Base-by-base conservation (phyloP, 345 rosid species). In the Hibiscus mutabilis region DNA sequence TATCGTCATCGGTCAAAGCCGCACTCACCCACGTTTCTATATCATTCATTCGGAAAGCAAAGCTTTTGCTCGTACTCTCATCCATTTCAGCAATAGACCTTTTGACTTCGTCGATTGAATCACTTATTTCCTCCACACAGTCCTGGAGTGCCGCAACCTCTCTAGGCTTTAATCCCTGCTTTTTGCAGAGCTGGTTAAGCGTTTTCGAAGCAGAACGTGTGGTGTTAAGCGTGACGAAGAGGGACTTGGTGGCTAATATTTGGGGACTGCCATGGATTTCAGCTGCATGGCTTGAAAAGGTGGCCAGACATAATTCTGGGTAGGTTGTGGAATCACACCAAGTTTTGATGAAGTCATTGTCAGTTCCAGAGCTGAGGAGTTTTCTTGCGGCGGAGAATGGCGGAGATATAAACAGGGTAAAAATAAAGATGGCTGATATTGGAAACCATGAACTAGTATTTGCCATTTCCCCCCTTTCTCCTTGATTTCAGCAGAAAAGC, bases 261-360 rank as follows among this genome's bases (percentile, higher is more conserved):
- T 73, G 72, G 69, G 84, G 80, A 51, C 69, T 74, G n/a, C 79
- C 70, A 2, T 72, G 29, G 75, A 82, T 72, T 72, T 24, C 69
- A 13, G 13, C 63, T 27, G 87, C 76, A 11, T 76, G 49, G 55
- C 79, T 75, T 6, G 79, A 80, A 56, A 82, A 75, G 64, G 85
- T 72, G 16, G 0, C 70, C 73, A 71, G 69, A 58, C 85, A 84
- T 68, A 82, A 53, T 47, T 68, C 62, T 21, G 77, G 82, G 74
- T 82, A 79, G 57, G 69, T 61, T 14, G 87, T 82, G 24, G 51
- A 35, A 49, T 66, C 69, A 18, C 87, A 82, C 24, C 84, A 80
- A 37, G 79, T 74, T 76, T 78, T 80, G 65, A 84, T 82, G 84
- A 68, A 84, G 16, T 69, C 71, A 27, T 69, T 66, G 73, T 72